A percentile compares a stretch with the other conserved stretches of the same genome.
These are phyloP conservation scores for Phytophthora aleatoria DNA, from an alignment of 352 stramenopile species.

Conservation along the genomic window DNA sequence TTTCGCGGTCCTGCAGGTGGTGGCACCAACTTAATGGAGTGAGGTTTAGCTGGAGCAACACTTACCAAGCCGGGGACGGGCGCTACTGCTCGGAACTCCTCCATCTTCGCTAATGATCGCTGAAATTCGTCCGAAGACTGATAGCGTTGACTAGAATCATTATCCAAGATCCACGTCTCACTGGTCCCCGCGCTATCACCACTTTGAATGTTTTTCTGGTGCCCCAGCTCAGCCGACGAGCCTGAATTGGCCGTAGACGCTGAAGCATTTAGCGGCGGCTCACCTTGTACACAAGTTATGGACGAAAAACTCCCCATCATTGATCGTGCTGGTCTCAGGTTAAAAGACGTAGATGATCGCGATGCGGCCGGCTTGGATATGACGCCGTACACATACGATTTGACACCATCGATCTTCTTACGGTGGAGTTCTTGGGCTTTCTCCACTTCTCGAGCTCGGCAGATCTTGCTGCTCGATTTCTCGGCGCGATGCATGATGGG, in stretches of 20 bases:
- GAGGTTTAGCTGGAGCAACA: constrained; percentile 6
- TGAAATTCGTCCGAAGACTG: constrained; percentile 34
- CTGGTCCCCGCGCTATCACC: background rate
- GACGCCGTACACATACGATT: constrained; percentile 52
- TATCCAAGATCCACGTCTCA: constrained; percentile 11
- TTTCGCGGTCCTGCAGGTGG: constrained; percentile 23
- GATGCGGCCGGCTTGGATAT: constrained; percentile 36
- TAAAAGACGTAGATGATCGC: constrained; percentile 26
- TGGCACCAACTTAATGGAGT: constrained; percentile 16
- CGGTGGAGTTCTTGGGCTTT: constrained; percentile 71
- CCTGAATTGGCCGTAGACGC: background rate
- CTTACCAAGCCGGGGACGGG: constrained; percentile 29
- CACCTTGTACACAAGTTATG: constrained; percentile 3
- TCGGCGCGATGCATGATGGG: constrained; percentile 70
- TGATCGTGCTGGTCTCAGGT: constrained; percentile 20
- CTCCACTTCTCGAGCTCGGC: constrained; percentile 69
- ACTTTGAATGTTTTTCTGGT: constrained; percentile 4
- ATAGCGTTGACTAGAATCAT: background rate
- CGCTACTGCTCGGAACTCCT: constrained; percentile 51
- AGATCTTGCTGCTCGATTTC: constrained; percentile 82
- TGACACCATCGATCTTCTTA: constrained; percentile 73
- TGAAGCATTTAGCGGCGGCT: background rate
- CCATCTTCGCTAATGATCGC: constrained; percentile 43
- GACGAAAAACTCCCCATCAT: constrained; percentile 18
- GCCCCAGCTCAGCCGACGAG: background rate